Conservation (phyloP, 2,329 filamentous ascomycete genomes). For the Podosphaera fusca region DNA sequence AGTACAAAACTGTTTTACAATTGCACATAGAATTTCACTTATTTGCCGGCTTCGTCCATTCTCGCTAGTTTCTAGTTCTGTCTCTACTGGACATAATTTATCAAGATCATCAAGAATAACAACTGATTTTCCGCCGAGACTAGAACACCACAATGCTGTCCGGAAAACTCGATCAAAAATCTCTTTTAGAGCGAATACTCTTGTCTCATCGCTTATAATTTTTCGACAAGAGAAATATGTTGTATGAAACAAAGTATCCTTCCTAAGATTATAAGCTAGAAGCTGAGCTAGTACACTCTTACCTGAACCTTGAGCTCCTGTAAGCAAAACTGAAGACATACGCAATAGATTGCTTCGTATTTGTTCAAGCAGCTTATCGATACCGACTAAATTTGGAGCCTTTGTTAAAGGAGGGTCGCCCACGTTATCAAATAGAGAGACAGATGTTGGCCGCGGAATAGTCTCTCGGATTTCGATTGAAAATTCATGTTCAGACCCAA, state of each 20-base stretch:
- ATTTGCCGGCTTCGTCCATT: conserved; percentile 83
- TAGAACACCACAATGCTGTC: conserved; percentile 72
- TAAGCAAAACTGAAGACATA: conserved; percentile 71
- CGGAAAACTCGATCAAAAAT: conserved; percentile 67
- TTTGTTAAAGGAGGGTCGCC: conserved; percentile 31
- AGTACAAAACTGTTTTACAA: conserved; percentile 65
- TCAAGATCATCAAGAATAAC: conserved; percentile 87
- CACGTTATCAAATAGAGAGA: conserved; percentile 21
- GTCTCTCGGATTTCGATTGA: conserved; percentile 55
- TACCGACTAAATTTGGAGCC: conserved; percentile 50
- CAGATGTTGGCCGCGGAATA: conserved; percentile 39
- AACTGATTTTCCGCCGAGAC: conserved; percentile 59
- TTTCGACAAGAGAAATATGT: conserved; percentile 73
- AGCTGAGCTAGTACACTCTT: conserved; percentile 66
- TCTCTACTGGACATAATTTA: conserved; percentile 78
- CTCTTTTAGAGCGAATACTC: conserved; percentile 78
- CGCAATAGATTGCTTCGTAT: conserved; percentile 57
- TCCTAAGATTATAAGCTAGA: conserved; percentile 49
- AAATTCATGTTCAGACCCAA: conserved; percentile 53
- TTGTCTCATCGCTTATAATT: conserved; percentile 72
- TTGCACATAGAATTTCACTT: conserved; percentile 66
- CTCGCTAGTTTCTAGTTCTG: conserved; percentile 80
- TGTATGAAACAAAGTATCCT: conserved; percentile 54
- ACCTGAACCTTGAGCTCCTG: conserved; percentile 71
- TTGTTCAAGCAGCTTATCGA: conserved; percentile 52